Base-by-base conservation (phyloP, 2,329 filamentous ascomycete genomes). In the Sodiomyces alkalinus region DNA sequence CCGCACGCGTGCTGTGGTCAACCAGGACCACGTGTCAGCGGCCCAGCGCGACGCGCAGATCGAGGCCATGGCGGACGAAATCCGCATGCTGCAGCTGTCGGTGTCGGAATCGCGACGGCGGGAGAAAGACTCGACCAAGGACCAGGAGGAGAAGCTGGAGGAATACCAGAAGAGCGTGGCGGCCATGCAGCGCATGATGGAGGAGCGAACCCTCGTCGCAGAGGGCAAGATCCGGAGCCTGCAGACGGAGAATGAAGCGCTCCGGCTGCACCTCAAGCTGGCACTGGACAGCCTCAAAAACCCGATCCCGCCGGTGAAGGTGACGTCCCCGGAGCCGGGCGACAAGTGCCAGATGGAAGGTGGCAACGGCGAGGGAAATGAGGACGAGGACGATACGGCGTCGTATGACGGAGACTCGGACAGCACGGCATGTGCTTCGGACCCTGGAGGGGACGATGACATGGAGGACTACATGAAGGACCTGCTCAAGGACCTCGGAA, bases 31-130 rank as follows among this genome's bases (percentile, higher is more conserved):
- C 42, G 77, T 94, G 41, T 87, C 81, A 7, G 79, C 83, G 10
- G 90, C 87, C 1, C 82, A 96, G 56, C 76, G 92, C 39, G 90
- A 98, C 52, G 85, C 83, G 4, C 83, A 96, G 53, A 93, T 98
- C 43, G 64, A 72, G 2, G 80, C 85, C 45, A 96, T 98, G 90
- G 78, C 83, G 7, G 87, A 93, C 46, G 90, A 92, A 40, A 98
- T 98, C 40, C 81, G 85, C 13, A 56, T 65, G 17, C 63, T 98
- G 28, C 87, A 96, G 51, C 65, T 92, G 36, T 82, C 60, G 7
- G 71, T 79, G 15, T 70, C 68, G 7, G 71, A 81, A 44, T 69
- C 62, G 28, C 58, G 62, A 37, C 71, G 64, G 41, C 71, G 66
- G 29, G 82, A 90, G 53, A 77, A 81, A 48, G 81, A 86, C 42